A percentile compares a stretch with the other conserved stretches of the same genome.
phyloP scores from a whole-genome alignment of 495 filamentous ascomycete genomes.

The Neurospora pannonica region DNA sequence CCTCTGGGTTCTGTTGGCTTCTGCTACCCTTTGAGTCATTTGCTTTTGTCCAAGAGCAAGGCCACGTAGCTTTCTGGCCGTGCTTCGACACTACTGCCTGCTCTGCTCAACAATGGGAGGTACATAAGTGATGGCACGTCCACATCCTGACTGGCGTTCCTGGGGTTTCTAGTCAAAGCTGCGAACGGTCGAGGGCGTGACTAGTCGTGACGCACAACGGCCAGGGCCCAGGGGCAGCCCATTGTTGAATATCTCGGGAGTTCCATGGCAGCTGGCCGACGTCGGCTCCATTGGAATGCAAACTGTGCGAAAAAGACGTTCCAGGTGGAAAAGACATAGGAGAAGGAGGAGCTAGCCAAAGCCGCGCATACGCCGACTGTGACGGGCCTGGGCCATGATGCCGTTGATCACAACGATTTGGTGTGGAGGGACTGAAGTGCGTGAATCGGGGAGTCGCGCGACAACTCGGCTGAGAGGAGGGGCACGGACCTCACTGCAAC shows the following conservation, averaged over 20 bases:
- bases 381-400: not conserved
- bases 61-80: not conserved
- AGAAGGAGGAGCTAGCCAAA: not conserved
- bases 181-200: not conserved
- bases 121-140: not conserved
- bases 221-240: not conserved
- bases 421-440: not conserved
- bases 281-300: not conserved
- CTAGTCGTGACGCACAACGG: not conserved
- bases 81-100: not conserved
- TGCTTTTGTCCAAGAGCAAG: not conserved
- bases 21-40: not conserved
- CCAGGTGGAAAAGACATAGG: not conserved
- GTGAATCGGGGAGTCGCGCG: not conserved
- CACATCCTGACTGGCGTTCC: not conserved
- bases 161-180: not conserved
- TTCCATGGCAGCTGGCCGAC: not conserved
- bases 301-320: not conserved
- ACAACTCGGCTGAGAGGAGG: not conserved
- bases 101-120: not conserved
- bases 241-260: not conserved
- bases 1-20: not conserved
- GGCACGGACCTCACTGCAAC: not conserved
- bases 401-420: not conserved
- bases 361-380: not conserved